Percentiles rank a stretch among this genome's conserved stretches.
These are phyloP conservation scores for Annulohypoxylon moriforme DNA, from an alignment of 495 filamentous ascomycete species.

Conservation along the genomic window DNA sequence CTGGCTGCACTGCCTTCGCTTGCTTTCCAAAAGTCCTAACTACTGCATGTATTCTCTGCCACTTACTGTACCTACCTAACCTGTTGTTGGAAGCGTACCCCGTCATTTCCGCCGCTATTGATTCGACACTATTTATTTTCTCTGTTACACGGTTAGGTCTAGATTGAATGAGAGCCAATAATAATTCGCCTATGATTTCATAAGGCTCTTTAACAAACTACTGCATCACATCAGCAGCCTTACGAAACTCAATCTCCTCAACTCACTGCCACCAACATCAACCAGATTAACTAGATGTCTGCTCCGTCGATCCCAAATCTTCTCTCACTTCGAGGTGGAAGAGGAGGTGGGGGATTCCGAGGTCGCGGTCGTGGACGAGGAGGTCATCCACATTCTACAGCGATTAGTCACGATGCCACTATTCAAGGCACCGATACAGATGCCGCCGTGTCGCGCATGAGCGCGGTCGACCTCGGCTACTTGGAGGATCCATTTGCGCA, in stretches of 20 bases:
- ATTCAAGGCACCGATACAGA: slow-evolving; percentile 94
- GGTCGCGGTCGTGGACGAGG: slow-evolving; percentile 57
- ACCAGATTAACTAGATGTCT: slow-evolving; percentile 63
- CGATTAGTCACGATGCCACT: slow-evolving; percentile 57
- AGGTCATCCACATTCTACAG: slow-evolving; percentile 38
- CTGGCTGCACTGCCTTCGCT: slow-evolving; percentile 36
- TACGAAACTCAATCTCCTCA: not conserved
- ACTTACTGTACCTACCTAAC: not conserved
- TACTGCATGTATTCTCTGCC: not conserved
- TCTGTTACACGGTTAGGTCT: slow-evolving; percentile 14
- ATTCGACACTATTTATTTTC: slow-evolving; percentile 18
- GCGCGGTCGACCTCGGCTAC: slow-evolving; percentile 89
- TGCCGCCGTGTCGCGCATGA: slow-evolving; percentile 86
- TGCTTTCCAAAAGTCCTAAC: slow-evolving; percentile 2
- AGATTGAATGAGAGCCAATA: slow-evolving; percentile 14
- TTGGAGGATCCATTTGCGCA: slow-evolving; percentile 82
- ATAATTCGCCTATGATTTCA: slow-evolving; percentile 14
- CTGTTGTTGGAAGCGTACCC: not conserved
- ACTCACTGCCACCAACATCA: slow-evolving; percentile 10
- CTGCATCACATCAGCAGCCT: slow-evolving; percentile 19
- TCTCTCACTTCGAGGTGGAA: slow-evolving; percentile 67
- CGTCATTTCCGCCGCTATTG: slow-evolving; percentile 17
- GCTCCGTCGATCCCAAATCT: slow-evolving; percentile 81
- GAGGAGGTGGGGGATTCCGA: slow-evolving; percentile 57
- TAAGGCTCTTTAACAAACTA: not conserved